Conservation (phyloP, 805 yeast species). For the Kluyveromyces nonfermentans region DNA sequence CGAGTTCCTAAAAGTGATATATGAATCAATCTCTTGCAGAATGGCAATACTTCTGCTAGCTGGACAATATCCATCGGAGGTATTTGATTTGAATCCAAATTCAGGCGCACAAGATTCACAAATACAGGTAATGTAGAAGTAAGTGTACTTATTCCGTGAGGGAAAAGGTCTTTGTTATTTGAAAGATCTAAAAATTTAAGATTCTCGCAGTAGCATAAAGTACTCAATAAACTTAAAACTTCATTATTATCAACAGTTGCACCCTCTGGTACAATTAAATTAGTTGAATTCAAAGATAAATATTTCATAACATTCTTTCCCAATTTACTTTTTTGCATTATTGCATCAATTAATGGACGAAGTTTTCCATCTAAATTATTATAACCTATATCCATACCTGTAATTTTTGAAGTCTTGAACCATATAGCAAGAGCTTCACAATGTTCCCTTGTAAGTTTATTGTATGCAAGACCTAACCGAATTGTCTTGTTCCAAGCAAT, state of each 20-base stretch:
- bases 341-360: constrained; percentile 19
- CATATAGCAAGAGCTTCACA: constrained; percentile 49
- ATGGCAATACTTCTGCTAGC: constrained; percentile 65
- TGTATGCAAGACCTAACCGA: constrained; percentile 74
- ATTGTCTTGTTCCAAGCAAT: constrained; percentile 48
- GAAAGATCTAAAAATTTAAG: constrained; percentile 71
- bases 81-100: constrained; percentile 62
- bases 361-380: constrained; percentile 48
- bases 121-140: constrained; percentile 62
- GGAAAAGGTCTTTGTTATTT: constrained; percentile 63
- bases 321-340: constrained; percentile 17
- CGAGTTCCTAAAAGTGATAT: constrained; percentile 62
- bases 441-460: constrained; percentile 52
- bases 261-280: constrained; percentile 39
- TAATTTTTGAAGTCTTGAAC: constrained; percentile 37
- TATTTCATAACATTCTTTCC: constrained; percentile 31
- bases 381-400: constrained; percentile 78
- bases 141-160: constrained; percentile 42
- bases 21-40: constrained; percentile 54
- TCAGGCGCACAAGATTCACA: constrained; percentile 52
- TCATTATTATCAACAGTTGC: constrained; percentile 29
- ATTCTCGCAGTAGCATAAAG: constrained; percentile 43
- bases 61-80: constrained; percentile 43
- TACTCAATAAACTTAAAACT: constrained; percentile 33
- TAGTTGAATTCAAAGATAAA: constrained; percentile 60